Evolutionary conservation across 495 filamentous ascomycete genomes (phyloP), one percentile per base, ranked within the genome.

Genomic region (Xylaria acuta): DNA sequence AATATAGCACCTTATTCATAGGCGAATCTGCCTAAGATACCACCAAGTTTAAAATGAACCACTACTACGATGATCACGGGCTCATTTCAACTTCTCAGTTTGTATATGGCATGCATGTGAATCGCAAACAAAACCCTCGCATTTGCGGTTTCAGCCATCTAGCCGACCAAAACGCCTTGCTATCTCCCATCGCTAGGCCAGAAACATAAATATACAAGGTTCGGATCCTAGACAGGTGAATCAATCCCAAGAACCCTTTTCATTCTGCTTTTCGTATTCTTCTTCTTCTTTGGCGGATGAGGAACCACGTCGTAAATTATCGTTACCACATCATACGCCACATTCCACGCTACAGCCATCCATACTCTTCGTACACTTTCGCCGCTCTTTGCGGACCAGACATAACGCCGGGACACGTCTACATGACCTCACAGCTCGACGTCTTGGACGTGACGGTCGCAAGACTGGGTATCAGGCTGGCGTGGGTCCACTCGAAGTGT

Each of bases 401-500:
- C 32, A n/a, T 3, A 5, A 40, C 40, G 20, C 0, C 6, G 22
- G 8, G 16, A 4, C 1, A 9, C 11, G 27, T 27, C 72, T 65
- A 86, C 84, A 86, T 86, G 53, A 86, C 72, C 45, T 41, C 69
- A 63, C 85, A 79, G 6, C 49, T 73, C 59, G 75, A 72, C 11
- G 75, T 27, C 70, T 58, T 69, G 38, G 69, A 59, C 22, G 32
- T n/a, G 16, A 70, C 68, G 22, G 49, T 53, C 8, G 38, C 68
- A 5, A 70, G 68, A 22, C 70, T 51, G 40, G 76, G 73, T 56
- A 77, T 74, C 51, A 84, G 60, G 12, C 81, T 79, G 11, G 77
- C 80, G 41, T 86, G 85, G 47, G 78, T 78, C 84, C 84, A 86
- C 75, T 83, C 84, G 43, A 86, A 77, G 69, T 86, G 85, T 62